Conservation (phyloP, 257 asterid genomes). For the Solanum virginianum region DNA sequence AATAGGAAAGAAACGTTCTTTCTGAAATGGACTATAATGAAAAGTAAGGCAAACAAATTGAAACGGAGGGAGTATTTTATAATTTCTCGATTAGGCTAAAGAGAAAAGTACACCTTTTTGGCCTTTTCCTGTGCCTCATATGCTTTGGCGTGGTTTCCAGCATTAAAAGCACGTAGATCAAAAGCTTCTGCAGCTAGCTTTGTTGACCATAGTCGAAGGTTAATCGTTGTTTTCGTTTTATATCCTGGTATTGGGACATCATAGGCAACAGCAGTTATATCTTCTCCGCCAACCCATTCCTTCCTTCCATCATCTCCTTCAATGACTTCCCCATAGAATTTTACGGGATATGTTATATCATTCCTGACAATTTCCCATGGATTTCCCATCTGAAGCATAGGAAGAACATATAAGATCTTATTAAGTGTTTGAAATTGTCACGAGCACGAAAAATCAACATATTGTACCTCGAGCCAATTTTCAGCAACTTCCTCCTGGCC, state of each 20-base stretch:
- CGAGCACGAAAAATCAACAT: not conserved
- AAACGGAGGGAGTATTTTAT: not conserved
- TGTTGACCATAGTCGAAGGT: slow-evolving; percentile 74
- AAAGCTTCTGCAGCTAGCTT: slow-evolving; percentile 53
- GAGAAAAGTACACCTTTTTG: slow-evolving; percentile 40
- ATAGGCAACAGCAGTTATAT: slow-evolving; percentile 58
- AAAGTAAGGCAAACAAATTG: not conserved
- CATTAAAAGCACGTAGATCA: slow-evolving; percentile 52
- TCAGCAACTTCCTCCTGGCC: slow-evolving; percentile 94
- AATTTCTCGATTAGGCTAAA: not conserved
- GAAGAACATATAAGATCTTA: not conserved
- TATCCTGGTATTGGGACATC: slow-evolving; percentile 90
- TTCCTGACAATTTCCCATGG: slow-evolving; percentile 86
- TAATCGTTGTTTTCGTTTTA: slow-evolving; percentile 67
- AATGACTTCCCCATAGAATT: slow-evolving; percentile 60
- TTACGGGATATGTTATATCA: slow-evolving; percentile 64
- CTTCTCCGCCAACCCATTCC: slow-evolving; percentile 79
- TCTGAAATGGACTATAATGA: not conserved
- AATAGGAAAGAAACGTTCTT: not conserved
- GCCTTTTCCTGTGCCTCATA: slow-evolving; percentile 64
- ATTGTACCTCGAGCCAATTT: slow-evolving; percentile 80
- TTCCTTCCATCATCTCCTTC: slow-evolving; percentile 51
- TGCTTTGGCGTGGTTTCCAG: slow-evolving; percentile 65
- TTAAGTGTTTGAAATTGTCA: not conserved
- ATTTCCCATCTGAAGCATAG: slow-evolving; percentile 45